Base-by-base conservation (phyloP, 2,329 filamentous ascomycete species). In the Colletotrichum ledebouriae region DNA sequence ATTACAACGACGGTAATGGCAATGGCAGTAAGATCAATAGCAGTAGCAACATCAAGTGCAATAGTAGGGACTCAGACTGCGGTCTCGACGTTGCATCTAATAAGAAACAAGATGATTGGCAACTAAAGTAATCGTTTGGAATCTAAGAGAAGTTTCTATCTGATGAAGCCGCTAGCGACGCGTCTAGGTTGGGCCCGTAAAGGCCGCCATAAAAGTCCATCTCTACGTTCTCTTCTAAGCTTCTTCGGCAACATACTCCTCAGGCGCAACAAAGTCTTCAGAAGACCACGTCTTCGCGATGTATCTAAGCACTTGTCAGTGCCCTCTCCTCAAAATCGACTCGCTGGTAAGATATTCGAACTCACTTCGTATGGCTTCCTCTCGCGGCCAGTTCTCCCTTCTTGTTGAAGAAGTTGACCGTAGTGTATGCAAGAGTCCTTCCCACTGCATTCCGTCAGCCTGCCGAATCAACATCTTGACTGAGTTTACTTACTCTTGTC, bases 351-450 rank as follows among this genome's bases (percentile, higher is more conserved):
- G 34, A 46, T 20, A 6, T 3, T 15, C 50, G 20, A 39, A 71
- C 83, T 75, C 73, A 90, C 89, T 91, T 91, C 13, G 89, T 91
- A 73, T 91, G 89, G 71, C 88, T 90, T 49, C 89, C 89, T 53
- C 89, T 79, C 0, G 89, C 89, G 11, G 87, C 85, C 4, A 90
- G 75, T 49, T 90, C 83, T 6, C 87, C 88, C 68, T 88, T 85
- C 58, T 77, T 78, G 70, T 90, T 90, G 59, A 78, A 84, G 70
- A 91, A 91, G 0, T 84, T 83, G 15, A 91, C 81, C 0, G 83
- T 85, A 0, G 89, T 91, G 71, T 84, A 91, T 6, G 89, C 89
- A 5, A 91, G 76, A 0, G 85, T 90, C 71, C 86, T 89, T n/a
- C 89, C 89, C 71, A 91, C 87, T 90, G 17, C 39, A 34, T 9